phyloP scores from a whole-genome alignment of 345 rosid genomes.

The Citrus australasica region DNA sequence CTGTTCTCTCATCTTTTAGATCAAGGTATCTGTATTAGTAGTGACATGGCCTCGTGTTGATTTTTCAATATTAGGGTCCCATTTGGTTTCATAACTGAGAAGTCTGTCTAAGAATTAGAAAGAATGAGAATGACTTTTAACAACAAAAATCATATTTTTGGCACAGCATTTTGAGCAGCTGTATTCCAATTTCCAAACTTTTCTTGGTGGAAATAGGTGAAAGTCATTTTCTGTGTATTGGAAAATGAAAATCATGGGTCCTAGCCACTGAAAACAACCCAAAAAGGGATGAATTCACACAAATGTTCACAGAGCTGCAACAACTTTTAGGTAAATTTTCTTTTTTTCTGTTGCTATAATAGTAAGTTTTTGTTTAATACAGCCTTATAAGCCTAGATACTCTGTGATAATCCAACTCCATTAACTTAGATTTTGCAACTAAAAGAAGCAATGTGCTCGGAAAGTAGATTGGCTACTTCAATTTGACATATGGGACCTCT shows the following conservation, averaged over 20 bases:
- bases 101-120: background rate
- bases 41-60: too few relatives aligned
- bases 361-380: background rate
- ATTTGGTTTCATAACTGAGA: background rate
- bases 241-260: background rate
- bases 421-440: background rate
- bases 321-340: background rate
- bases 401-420: constrained; percentile 1
- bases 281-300: background rate
- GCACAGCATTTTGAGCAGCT: background rate
- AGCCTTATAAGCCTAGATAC: background rate
- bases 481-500: background rate
- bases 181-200: background rate
- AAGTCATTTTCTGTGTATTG: background rate
- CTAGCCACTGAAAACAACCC: background rate
- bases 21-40: too few relatives aligned
- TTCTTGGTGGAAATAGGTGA: background rate
- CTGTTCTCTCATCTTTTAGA: too few relatives aligned
- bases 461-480: background rate
- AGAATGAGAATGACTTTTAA: background rate
- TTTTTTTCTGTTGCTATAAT: background rate
- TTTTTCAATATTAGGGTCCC: background rate
- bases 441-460: background rate
- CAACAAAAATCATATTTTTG: constrained; percentile 2
- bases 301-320: background rate